Evolutionary conservation across 2,329 filamentous ascomycete genomes (phyloP), one percentile per base, ranked within the genome.

Genomic region (Neobulgaria alba): DNA sequence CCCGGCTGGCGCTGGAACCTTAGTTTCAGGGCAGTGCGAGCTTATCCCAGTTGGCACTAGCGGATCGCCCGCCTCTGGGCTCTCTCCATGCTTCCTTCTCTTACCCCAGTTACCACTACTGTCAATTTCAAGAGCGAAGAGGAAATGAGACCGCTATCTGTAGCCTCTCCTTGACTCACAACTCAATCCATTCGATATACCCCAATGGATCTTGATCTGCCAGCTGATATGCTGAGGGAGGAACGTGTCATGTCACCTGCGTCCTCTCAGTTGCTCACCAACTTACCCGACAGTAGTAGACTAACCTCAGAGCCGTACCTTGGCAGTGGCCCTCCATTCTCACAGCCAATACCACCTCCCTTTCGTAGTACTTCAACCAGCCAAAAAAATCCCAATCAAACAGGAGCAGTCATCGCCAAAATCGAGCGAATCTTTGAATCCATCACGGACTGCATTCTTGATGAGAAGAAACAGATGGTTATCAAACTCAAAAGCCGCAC

Each of bases 351-450:
- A 26, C 23, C 23, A 26, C 7, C 7, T 26, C 7, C 12, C 7
- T 26, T 12, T 7, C 7, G 12, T 26, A 26, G 12, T 26, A 26
- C 12, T 12, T 12, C 12, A 12, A 12, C 23, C 7, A 26, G 23
- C 7, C 7, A 12, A 12, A 26, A 26, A 26, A 26, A 26, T 26
- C 23, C 37, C n/a, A 52, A 51, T 35, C 51, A 56, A 17, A 41
- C 49, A 2, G 58, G 55, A 0, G 31, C 45, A 10, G 65, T 72
- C 10, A 67, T 77, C 18, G 56, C 63, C 32, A 71, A 67, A 40
- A 75, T 82, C 31, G 75, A 80, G 52, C 59, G 62, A 4, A 68
- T 79, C 16, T 64, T 80, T 12, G 68, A 72, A 41, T 54, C 53
- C 0, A 67, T 79, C 36, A 49, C 69, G 5, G 68, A 75, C 38